These are phyloP conservation scores for Claviceps maximensis DNA, from an alignment of 2,329 filamentous ascomycete species.

Conservation along the genomic window DNA sequence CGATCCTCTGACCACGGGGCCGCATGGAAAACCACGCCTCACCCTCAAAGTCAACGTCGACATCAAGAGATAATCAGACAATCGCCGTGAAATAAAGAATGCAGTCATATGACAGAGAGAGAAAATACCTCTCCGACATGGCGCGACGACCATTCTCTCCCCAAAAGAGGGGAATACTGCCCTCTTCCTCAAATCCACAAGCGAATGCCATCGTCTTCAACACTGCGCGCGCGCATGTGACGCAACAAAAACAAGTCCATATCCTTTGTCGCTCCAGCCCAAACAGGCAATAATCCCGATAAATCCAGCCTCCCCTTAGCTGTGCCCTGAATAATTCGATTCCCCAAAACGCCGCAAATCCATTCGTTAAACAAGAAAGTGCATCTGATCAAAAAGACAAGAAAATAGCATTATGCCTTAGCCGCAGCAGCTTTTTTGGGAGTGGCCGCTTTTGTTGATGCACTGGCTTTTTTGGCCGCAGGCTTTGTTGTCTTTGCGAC, in stretches of 20 bases:
- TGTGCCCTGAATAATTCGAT: constrained; percentile 12
- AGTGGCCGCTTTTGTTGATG: constrained; percentile 30
- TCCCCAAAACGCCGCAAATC: constrained; percentile 22
- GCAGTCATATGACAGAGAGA: neutral
- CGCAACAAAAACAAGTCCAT: neutral
- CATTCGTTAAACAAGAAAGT: constrained; percentile 18
- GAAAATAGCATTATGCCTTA: constrained; percentile 22
- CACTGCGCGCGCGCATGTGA: constrained; percentile 6
- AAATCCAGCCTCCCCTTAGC: constrained; percentile 8
- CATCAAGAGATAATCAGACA: neutral
- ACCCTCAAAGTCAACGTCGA: neutral
- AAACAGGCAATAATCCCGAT: constrained; percentile 9
- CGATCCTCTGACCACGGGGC: neutral
- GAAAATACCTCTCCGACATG: neutral
- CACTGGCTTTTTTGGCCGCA: constrained; percentile 33
- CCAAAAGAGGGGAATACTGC: neutral
- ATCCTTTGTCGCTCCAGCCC: constrained; percentile 9
- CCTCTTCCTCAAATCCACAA: constrained; percentile 3
- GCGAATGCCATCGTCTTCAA: constrained; percentile 7
- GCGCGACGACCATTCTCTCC: neutral
- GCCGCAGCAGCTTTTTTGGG: constrained; percentile 32
- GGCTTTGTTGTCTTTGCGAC: constrained; percentile 55
- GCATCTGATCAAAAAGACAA: constrained; percentile 8
- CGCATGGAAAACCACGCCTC: neutral
- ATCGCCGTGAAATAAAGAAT: neutral